Base-by-base conservation (phyloP, 2,329 filamentous ascomycete genomes). In the Ophiostoma himal-ulmi region DNA sequence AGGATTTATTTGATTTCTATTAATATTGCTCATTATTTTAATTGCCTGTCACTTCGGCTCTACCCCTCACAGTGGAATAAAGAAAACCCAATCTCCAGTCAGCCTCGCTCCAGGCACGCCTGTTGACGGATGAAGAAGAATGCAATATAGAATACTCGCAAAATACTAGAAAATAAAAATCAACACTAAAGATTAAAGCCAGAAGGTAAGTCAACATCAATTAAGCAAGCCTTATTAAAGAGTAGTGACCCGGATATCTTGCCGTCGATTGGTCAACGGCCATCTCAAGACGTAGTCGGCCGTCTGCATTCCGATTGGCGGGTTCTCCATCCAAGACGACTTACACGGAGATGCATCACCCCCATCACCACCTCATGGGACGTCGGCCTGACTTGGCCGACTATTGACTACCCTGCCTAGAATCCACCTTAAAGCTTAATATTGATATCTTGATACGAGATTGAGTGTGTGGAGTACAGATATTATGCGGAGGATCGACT, bases 281-380 rank as follows among this genome's bases (percentile, higher is more conserved):
- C 3, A 11, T 26, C 52, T 6, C 44, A 48, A 13, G 5, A 14
- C 52, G 26, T 17, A 57, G 52, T 14, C 52, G 52, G 52, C 52
- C 22, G 10, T 57, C 52, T 57, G 52, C 52, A 57, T 57, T 17
- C 52, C 52, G 52, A 57, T 57, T 57, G 52, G 52, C 52, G 22
- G 52, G 52, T 57, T 57, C 11, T 26, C 41, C 41, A n/a, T 48
- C 5, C 1, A 17, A 14, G 3, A 57, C n/a, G 4, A 57, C 22
- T 57, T 57, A 57, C 52, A 57, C 52, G 44, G 30, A 4, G 30
- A 3, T 30, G 30, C 30, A 4, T 30, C 30, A 30, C 17, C 14
- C 6, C 14, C 52, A 57, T 57, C 52, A 57, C 22, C 22, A 57
- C 4, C 52, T 57, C 44, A 48, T 20, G 44, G 6, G 44, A 30